These are phyloP conservation scores for Russula brevipes DNA, from an alignment of 768 basidiomycete genomes.

Conservation along the genomic window DNA sequence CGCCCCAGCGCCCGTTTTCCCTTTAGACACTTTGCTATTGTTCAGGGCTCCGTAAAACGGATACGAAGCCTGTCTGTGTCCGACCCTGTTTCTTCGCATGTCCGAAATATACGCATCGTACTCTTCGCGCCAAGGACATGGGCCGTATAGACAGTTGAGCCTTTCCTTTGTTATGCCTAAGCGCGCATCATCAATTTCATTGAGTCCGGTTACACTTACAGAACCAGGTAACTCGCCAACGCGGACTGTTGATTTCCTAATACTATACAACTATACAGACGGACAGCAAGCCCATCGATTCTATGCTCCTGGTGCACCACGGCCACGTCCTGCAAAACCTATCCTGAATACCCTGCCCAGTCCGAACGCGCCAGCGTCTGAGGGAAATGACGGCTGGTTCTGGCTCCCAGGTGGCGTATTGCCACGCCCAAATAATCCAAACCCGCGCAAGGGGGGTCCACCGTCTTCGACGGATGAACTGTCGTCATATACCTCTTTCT, in stretches of 20 bases:
- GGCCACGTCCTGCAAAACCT: slow-evolving; percentile 55
- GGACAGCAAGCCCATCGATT: not conserved
- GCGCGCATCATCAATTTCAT: not conserved
- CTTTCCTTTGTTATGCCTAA: not conserved
- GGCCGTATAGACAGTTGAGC: not conserved
- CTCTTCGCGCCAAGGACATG: not conserved
- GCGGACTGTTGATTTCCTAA: not conserved
- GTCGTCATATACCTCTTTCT: slow-evolving; percentile 35
- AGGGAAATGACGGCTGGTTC: slow-evolving; percentile 19
- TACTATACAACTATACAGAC: not conserved
- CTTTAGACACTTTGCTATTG: not conserved
- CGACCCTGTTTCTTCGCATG: not conserved
- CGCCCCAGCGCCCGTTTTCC: too few relatives aligned
- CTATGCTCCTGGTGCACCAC: not conserved
- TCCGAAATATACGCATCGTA: not conserved
- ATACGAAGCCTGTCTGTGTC: not conserved
- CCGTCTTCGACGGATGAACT: slow-evolving; percentile 20
- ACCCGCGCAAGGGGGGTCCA: slow-evolving; percentile 25
- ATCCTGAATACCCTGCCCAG: slow-evolving; percentile 41
- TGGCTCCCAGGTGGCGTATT: slow-evolving; percentile 21
- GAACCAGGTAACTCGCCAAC: not conserved
- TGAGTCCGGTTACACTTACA: not conserved
- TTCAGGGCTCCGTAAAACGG: not conserved
- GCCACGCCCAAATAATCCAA: slow-evolving; percentile 30
- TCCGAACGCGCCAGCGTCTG: slow-evolving; percentile 22